A percentile compares a stretch with the other conserved stretches of the same genome.
Evolutionary conservation across 345 rosid species (phyloP).

Genomic region (Hirschfeldia incana): DNA sequence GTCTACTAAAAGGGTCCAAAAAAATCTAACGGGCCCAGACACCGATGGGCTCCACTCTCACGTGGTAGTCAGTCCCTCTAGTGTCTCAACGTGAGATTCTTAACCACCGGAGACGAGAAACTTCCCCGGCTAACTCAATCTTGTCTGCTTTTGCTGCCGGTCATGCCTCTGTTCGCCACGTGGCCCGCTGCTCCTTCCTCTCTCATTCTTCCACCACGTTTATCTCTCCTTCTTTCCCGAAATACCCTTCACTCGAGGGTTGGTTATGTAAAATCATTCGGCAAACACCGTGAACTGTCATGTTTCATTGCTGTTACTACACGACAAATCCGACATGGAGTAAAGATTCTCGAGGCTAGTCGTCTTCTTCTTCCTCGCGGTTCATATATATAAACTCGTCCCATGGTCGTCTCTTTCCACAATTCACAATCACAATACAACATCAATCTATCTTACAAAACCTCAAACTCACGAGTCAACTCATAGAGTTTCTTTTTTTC

Average conservation of each 20-base stretch:
- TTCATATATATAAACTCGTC: slow-evolving; percentile 26
- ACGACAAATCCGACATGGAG: slow-evolving; percentile 36
- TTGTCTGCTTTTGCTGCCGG: slow-evolving; percentile 36
- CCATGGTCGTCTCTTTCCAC: slow-evolving; percentile 23
- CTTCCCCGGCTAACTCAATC: slow-evolving; percentile 34
- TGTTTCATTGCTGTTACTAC: slow-evolving; percentile 29
- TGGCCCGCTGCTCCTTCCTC: slow-evolving; percentile 31
- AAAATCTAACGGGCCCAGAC: slow-evolving; percentile 18
- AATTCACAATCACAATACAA: slow-evolving; percentile 27
- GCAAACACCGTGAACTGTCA: slow-evolving; percentile 24
- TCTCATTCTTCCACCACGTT: slow-evolving; percentile 38
- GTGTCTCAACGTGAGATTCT: slow-evolving; percentile 23
- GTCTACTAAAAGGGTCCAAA: slow-evolving; percentile 33
- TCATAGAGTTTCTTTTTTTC: neutral
- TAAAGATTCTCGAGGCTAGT: slow-evolving; percentile 20
- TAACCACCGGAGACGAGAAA: slow-evolving; percentile 28
- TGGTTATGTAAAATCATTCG: neutral
- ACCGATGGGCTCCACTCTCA: neutral
- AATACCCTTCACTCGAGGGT: slow-evolving; percentile 1
- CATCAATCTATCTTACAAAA: too few relatives aligned
- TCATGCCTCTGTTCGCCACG: slow-evolving; percentile 28
- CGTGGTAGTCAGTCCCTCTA: neutral
- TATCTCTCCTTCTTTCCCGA: slow-evolving; percentile 3
- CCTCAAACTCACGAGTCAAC: neutral
- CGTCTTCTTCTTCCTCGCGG: slow-evolving; percentile 24